These are phyloP conservation scores for Furcasterigmium furcatum DNA, from an alignment of 2,329 filamentous ascomycete genomes.

Conservation along the genomic window DNA sequence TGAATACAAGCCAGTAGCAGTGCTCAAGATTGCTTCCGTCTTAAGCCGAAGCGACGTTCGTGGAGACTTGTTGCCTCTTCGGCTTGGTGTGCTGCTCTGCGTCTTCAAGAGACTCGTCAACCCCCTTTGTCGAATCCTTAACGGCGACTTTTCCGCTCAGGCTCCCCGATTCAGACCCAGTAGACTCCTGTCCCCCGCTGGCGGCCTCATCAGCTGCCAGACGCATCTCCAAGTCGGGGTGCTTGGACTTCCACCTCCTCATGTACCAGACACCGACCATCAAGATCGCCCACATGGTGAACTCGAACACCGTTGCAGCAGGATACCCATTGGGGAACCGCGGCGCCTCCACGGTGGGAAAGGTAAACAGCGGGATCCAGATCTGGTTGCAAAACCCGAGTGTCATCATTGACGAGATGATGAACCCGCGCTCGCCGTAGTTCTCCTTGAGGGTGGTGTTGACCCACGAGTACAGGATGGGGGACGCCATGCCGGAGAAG, in stretches of 20 bases:
- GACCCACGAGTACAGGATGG: conserved; percentile 26
- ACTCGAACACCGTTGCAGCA: conserved; percentile 18
- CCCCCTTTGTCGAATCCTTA: too few relatives aligned
- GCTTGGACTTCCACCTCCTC: conserved; percentile 18
- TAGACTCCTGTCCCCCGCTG: too few relatives aligned
- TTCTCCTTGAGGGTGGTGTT: conserved; percentile 25
- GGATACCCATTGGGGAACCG: conserved; percentile 21
- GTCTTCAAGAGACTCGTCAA: too few relatives aligned
- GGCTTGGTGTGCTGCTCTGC: too few relatives aligned
- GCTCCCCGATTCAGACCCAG: too few relatives aligned
- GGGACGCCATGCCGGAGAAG: conserved; percentile 24
- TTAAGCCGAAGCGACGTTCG: too few relatives aligned
- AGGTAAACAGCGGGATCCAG: conserved; percentile 23
- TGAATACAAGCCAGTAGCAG: too few relatives aligned
- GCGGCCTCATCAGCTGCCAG: conserved; percentile 4
- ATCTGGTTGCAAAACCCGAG: conserved; percentile 25
- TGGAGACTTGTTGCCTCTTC: too few relatives aligned
- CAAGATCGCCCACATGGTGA: conserved; percentile 20
- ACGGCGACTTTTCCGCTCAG: too few relatives aligned
- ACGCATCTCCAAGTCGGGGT: conserved; percentile 16
- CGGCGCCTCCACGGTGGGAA: conserved; percentile 21
- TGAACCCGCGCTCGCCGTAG: conserved; percentile 25
- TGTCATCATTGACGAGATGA: conserved; percentile 30
- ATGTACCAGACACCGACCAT: conserved; percentile 22
- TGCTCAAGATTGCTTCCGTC: too few relatives aligned